Percentiles rank a stretch among this genome's conserved stretches.
Evolutionary conservation across 2,329 filamentous ascomycete genomes (phyloP).

Genomic region (Thelonectria rubi): DNA sequence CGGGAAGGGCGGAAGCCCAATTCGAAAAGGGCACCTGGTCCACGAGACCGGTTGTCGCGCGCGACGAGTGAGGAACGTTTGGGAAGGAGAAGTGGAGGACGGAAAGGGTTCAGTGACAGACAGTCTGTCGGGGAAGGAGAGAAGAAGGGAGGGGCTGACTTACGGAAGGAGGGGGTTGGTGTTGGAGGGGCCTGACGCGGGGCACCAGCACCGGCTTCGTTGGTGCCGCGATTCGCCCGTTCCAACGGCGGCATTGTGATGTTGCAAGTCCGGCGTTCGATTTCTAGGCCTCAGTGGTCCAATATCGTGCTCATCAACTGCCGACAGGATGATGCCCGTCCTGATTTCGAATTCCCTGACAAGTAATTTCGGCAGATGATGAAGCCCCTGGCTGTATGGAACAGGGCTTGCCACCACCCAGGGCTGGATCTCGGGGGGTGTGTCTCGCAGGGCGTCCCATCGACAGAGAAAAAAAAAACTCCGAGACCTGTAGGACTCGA

Average conservation of each 20-base stretch:
- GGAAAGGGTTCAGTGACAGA: not conserved
- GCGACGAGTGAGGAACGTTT: constrained; percentile 8
- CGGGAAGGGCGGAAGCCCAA: constrained; percentile 1
- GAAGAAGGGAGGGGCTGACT: constrained; percentile 41
- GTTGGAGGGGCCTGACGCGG: constrained; percentile 46
- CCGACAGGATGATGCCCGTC: not conserved
- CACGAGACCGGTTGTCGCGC: not conserved
- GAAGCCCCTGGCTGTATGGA: constrained; percentile 5
- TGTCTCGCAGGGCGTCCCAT: not conserved
- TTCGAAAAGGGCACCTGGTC: constrained; percentile 12
- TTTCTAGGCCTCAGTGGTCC: not conserved
- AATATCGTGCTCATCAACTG: not conserved
- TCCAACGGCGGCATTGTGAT: constrained; percentile 32
- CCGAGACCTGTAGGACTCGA: constrained; percentile 3
- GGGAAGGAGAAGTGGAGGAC: constrained; percentile 7
- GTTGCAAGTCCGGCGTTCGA: not conserved
- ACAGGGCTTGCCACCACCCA: not conserved
- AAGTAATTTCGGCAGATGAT: not conserved
- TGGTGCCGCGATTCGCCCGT: constrained; percentile 33
- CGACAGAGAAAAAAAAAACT: constrained; percentile 4
- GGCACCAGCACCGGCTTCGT: constrained; percentile 30
- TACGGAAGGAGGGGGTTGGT: constrained; percentile 63
- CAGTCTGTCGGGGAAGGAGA: not conserved
- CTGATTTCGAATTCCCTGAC: not conserved
- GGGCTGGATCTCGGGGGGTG: constrained; percentile 4